Evolutionary conservation across 2,329 filamentous ascomycete species (phyloP).

Genomic region (Tolypocladium ophioglossoides): DNA sequence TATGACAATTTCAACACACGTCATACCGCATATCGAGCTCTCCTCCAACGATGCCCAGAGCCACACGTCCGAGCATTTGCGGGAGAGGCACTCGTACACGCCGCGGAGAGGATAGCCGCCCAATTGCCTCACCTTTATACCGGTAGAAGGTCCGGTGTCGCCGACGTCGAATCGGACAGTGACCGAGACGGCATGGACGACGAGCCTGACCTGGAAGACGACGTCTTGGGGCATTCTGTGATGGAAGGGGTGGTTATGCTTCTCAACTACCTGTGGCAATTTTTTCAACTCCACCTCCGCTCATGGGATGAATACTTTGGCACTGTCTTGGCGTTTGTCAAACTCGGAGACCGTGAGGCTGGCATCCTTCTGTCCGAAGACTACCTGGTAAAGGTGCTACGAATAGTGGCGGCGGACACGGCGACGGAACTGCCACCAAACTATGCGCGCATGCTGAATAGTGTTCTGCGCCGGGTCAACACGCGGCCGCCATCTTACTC

Average conservation of each 20-base stretch:
- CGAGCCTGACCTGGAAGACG: constrained; percentile 9
- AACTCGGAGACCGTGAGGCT: constrained; percentile 48
- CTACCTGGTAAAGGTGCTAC: constrained; percentile 48
- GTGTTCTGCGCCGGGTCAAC: constrained; percentile 37
- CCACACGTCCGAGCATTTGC: constrained; percentile 41
- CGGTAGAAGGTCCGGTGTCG: constrained; percentile 1
- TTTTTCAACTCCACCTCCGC: constrained; percentile 50
- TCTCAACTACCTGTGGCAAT: constrained; percentile 48
- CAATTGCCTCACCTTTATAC: constrained; percentile 37
- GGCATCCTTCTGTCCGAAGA: constrained; percentile 47
- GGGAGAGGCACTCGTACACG: constrained; percentile 38
- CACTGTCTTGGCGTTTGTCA: constrained; percentile 56
- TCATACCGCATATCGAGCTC: constrained; percentile 47
- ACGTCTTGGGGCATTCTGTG: constrained; percentile 1
- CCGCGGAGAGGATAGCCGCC: constrained; percentile 41
- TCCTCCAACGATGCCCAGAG: constrained; percentile 54
- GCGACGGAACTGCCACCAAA: constrained; percentile 39
- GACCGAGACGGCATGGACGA: constrained; percentile 17
- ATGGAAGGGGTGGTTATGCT: constrained; percentile 30
- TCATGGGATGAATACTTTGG: constrained; percentile 72
- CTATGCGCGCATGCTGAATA: constrained; percentile 43
- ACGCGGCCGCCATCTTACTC: constrained; percentile 44
- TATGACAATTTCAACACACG: constrained; percentile 50
- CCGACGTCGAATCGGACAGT: constrained; percentile 1
- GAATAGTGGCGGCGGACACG: constrained; percentile 51